Evolutionary conservation across 352 stramenopile genomes (phyloP).

Genomic region (Sclerospora graminicola): DNA sequence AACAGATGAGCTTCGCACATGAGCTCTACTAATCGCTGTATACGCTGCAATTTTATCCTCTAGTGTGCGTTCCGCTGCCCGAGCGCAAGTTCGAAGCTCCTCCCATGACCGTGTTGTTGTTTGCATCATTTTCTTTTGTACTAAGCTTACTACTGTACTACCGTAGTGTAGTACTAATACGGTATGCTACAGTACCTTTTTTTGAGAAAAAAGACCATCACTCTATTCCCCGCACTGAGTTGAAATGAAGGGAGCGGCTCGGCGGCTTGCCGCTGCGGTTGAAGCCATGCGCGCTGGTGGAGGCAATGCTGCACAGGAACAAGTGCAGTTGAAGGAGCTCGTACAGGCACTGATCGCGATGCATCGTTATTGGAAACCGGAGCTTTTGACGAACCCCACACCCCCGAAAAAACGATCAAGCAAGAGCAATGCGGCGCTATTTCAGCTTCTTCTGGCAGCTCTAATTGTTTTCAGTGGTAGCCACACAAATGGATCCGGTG

Average conservation of each 20-base stretch:
- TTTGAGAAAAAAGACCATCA: background rate
- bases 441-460: conserved; percentile 51
- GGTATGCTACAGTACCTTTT: too few relatives aligned
- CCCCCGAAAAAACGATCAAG: conserved; percentile 13
- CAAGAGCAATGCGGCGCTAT: conserved; percentile 34
- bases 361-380: conserved; percentile 43
- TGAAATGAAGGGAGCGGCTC: conserved; percentile 28
- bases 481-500: conserved; percentile 18
- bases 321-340: conserved; percentile 29
- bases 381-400: conserved; percentile 16
- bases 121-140: conserved; percentile 37
- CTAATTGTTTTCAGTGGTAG: conserved; percentile 60
- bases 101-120: conserved; percentile 60
- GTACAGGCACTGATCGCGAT: conserved; percentile 47
- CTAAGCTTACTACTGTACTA: too few relatives aligned
- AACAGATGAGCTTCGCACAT: conserved; percentile 16
- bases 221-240: conserved; percentile 1
- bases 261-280: conserved; percentile 35
- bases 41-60: conserved; percentile 79
- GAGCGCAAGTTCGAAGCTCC: conserved; percentile 55
- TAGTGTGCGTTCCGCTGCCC: conserved; percentile 59
- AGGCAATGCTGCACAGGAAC: conserved; percentile 20
- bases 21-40: conserved; percentile 42
- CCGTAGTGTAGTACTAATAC: too few relatives aligned
- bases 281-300: conserved; percentile 31